A percentile compares a stretch with the other conserved stretches of the same genome.
These are phyloP conservation scores for Phytophthora vignae DNA, from an alignment of 352 stramenopile genomes.

Conservation along the genomic window DNA sequence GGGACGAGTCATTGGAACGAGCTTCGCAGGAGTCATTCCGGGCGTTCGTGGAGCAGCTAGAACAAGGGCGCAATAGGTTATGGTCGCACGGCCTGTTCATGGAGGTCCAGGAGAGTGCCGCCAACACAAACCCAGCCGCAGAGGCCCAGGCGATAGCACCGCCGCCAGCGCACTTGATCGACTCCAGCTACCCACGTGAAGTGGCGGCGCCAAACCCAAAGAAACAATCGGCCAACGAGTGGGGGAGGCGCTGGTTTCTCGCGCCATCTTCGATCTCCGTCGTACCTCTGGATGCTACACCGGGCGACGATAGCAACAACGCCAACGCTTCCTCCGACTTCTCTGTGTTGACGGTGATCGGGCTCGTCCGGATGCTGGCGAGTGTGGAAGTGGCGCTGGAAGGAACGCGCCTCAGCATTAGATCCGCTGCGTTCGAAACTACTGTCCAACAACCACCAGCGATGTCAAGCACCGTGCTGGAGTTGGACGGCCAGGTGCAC, in stretches of 20 bases:
- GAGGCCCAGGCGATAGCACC: neutral
- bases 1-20: neutral
- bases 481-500: neutral
- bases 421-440: neutral
- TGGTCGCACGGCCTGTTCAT: neutral
- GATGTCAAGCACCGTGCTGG: neutral
- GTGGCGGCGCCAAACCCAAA: neutral
- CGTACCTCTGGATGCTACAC: neutral
- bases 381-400: neutral
- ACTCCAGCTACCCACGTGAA: neutral
- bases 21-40: neutral
- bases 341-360: neutral
- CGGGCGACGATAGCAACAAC: neutral
- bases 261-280: neutral
- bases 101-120: neutral
- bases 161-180: neutral
- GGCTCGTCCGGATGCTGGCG: neutral
- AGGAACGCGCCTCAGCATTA: neutral
- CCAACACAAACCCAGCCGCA: neutral
- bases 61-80: neutral
- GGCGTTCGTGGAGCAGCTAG: neutral
- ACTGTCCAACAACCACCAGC: neutral
- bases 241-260: neutral
- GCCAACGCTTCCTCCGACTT: neutral
- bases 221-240: neutral